These are phyloP conservation scores for Pleurotus tuber-regium DNA, from an alignment of 768 basidiomycete species.

Conservation along the genomic window DNA sequence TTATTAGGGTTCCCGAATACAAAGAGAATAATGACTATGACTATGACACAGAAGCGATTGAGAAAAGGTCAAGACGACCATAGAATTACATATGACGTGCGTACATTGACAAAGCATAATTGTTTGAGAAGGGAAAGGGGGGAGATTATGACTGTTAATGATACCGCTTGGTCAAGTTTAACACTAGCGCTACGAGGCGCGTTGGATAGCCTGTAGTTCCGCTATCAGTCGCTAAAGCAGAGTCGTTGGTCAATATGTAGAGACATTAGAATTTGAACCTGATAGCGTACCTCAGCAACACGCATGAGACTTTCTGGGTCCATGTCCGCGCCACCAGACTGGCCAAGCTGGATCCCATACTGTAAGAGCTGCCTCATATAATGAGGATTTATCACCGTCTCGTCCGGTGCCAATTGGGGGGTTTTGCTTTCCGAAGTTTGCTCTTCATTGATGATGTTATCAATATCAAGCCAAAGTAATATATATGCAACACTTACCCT, in stretches of 20 bases:
- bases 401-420: slow-evolving; percentile 38
- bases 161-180: neutral
- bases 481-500: slow-evolving; percentile 37
- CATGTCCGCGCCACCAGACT: slow-evolving; percentile 34
- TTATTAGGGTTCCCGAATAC: neutral
- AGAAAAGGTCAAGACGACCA: neutral
- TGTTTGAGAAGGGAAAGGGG: neutral
- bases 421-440: slow-evolving; percentile 20
- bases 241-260: slow-evolving; percentile 3
- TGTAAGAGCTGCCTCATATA: slow-evolving; percentile 75
- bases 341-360: slow-evolving; percentile 68
- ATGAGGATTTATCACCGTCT: slow-evolving; percentile 74
- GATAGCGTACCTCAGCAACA: slow-evolving; percentile 54
- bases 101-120: slow-evolving; percentile 4
- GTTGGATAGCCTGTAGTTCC: slow-evolving; percentile 53
- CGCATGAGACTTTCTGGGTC: slow-evolving; percentile 44
- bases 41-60: neutral
- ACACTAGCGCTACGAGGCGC: neutral
- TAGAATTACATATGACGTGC: slow-evolving; percentile 8
- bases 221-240: slow-evolving; percentile 55
- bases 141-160: neutral
- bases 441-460: slow-evolving; percentile 18
- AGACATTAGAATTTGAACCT: neutral
- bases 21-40: neutral
- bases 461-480: neutral